A percentile compares a stretch with the other conserved stretches of the same genome.
Evolutionary conservation across 257 asterid genomes (phyloP).

Genomic region (Penstemon barbatus): DNA sequence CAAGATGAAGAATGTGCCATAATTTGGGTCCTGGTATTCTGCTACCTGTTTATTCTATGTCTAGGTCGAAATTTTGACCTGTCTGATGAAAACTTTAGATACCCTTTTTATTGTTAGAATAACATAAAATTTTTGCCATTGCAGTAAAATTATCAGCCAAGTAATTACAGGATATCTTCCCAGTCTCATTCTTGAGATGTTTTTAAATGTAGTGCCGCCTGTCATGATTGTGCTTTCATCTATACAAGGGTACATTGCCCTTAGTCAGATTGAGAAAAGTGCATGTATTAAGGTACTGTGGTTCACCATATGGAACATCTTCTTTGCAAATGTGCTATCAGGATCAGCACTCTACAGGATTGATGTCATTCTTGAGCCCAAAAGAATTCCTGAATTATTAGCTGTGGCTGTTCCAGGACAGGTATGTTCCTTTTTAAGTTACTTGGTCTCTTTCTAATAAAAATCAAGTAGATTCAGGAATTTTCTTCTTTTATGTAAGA

Average conservation of each 20-base stretch:
- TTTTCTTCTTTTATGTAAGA: no score
- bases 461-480: background rate
- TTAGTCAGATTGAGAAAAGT: constrained; percentile 85
- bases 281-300: constrained; percentile 84
- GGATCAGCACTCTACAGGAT: constrained; percentile 80
- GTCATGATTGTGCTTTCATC: constrained; percentile 81
- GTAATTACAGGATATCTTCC: constrained; percentile 96
- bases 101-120: background rate
- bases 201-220: constrained; percentile 69
- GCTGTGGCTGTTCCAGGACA: constrained; percentile 97
- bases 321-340: constrained; percentile 88
- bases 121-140: constrained; percentile 25
- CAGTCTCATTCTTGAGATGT: constrained; percentile 79
- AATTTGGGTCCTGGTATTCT: background rate
- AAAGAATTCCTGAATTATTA: constrained; percentile 67
- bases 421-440: constrained; percentile 45
- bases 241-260: constrained; percentile 86
- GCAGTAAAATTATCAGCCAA: constrained; percentile 75
- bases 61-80: background rate
- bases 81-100: background rate
- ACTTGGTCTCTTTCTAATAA: background rate
- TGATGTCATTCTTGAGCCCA: constrained; percentile 74
- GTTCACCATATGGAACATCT: constrained; percentile 91
- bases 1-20: constrained; percentile 2
- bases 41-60: background rate